Conservation (phyloP, 305 asterid genomes). For the Fraxinus velutina region DNA sequence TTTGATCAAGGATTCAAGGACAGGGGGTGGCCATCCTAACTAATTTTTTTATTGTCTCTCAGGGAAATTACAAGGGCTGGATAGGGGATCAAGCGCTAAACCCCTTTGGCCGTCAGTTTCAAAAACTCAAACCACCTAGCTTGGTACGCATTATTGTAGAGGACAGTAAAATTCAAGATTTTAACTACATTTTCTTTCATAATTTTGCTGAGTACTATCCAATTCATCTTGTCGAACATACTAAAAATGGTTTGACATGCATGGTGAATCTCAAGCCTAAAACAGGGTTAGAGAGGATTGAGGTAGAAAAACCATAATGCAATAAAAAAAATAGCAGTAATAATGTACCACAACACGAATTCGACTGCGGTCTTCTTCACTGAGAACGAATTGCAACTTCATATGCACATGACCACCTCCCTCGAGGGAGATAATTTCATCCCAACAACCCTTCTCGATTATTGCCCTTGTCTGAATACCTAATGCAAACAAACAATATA, state of each 20-base stretch:
- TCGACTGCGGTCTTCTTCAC: conserved; percentile 62
- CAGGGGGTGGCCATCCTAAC: not conserved
- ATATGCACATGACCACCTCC: conserved; percentile 72
- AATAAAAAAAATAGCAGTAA: not conserved
- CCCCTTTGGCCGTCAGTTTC: not conserved
- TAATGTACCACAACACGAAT: conserved; percentile 60
- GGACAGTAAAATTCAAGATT: not conserved
- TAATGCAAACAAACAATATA: conserved; percentile 26
- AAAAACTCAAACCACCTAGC: not conserved
- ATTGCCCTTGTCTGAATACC: conserved; percentile 64
- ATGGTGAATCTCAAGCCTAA: not conserved
- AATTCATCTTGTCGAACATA: not conserved
- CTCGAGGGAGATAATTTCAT: conserved; percentile 59
- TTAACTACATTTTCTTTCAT: not conserved
- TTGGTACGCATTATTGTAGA: not conserved
- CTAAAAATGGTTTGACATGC: not conserved
- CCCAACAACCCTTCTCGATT: conserved; percentile 83
- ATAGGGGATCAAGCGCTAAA: not conserved
- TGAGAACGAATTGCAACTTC: conserved; percentile 71
- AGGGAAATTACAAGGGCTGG: not conserved
- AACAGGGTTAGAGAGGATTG: not conserved
- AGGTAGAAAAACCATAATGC: not conserved
- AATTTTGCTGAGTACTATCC: not conserved
- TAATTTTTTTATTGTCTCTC: not conserved
- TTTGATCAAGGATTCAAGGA: not conserved